Evolutionary conservation across 331 rosid genomes (phyloP).

Genomic region (Rhamnella rubrinervis): DNA sequence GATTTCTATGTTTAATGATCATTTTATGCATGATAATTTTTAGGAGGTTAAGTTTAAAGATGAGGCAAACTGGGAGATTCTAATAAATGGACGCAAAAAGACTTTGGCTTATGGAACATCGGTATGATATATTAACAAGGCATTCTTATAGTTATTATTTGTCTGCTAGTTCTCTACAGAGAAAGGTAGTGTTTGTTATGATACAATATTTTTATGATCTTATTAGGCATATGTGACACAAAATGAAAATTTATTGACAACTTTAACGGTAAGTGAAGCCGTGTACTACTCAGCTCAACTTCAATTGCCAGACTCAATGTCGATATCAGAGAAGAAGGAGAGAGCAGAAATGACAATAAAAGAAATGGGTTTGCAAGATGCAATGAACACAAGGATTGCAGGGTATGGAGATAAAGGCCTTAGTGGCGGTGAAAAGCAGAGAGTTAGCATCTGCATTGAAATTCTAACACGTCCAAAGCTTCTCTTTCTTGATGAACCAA

Average conservation of each 20-base stretch:
- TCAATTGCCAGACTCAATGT: conserved; percentile 65
- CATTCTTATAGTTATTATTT: not conserved
- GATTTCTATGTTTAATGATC: no score
- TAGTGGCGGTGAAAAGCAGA: conserved; percentile 72
- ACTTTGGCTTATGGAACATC: conserved; percentile 59
- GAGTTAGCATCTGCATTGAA: conserved; percentile 79
- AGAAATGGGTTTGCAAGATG: conserved; percentile 75
- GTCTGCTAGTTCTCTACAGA: no score
- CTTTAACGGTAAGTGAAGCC: conserved; percentile 58
- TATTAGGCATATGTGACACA: conserved; percentile 73
- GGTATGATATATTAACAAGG: conserved; percentile 37
- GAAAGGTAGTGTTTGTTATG: no score
- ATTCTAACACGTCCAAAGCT: conserved; percentile 61
- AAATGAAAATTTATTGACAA: conserved; percentile 59
- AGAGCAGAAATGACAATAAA: conserved; percentile 52
- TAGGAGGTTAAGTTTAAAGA: conserved; percentile 58
- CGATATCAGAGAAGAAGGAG: conserved; percentile 55
- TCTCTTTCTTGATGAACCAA: conserved; percentile 81
- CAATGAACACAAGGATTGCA: conserved; percentile 64
- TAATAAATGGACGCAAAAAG: conserved; percentile 62
- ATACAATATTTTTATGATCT: no score
- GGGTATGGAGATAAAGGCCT: conserved; percentile 65
- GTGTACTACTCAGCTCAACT: conserved; percentile 69
- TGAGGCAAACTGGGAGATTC: conserved; percentile 55
- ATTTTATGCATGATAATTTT: no score